Base-by-base conservation (phyloP, 208 protist species). In the Porcisia deanei region DNA sequence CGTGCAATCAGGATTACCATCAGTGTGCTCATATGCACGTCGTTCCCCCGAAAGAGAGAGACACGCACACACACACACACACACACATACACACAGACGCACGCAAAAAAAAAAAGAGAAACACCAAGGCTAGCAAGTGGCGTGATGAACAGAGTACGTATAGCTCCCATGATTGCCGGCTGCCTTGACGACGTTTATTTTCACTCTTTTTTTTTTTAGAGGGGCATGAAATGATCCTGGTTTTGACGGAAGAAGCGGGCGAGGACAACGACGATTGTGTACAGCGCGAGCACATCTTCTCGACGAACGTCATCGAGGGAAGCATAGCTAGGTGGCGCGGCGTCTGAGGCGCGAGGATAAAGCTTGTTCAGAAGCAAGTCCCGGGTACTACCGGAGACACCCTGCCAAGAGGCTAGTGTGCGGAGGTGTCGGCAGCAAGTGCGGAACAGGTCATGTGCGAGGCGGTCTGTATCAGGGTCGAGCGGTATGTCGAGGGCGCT, bases 171-270 rank as follows among this genome's bases (percentile, higher is more conserved):
- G 30, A 16, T 37, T 52, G 2, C 9, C 22, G n/a, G 39, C 39
- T 25, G 63, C 25, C 0, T 65, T 22, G 12, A 3, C 0, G 5
- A 39, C 3, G n/a, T 30, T 30, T 30, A 30, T 12, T 12, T 52
- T 12, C 8, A 52, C 47, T 14, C 10, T 52, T 52, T 52, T 52
- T 49, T 49, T 37, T 4, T 9, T 75, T 25, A 95, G 52, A 96
- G 76, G n/a, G 88, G 89, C 59, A 96, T 91, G 9, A 96, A 81
- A 34, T 82, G 83, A 76, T 93, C 91, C 65, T 93, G 88, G 75
- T 96, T 96, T 74, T 94, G 89, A 14, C 87, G 79, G 71, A 96
- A 96, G 37, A 94, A 80, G 59, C 91, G 94, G 37, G 90, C 78
- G 12, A 96, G 84, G 53, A 94, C 71, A 22, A 96, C 76, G 41